Conservation (phyloP, 2,329 filamentous ascomycete genomes). For the Monosporascus sp. region DNA sequence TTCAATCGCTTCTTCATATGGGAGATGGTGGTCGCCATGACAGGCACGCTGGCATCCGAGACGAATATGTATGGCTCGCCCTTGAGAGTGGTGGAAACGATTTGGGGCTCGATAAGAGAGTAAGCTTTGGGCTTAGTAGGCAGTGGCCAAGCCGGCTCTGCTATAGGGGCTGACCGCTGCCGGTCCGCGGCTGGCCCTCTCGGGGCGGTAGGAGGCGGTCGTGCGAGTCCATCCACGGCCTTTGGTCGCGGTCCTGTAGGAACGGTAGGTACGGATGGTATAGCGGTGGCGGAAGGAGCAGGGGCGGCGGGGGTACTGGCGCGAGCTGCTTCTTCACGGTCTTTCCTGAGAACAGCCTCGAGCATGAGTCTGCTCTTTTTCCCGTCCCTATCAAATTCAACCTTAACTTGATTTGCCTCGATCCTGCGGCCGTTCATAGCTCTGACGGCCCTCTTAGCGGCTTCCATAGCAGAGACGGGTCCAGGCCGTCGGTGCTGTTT, state of each 20-base stretch:
- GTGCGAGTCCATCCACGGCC: conserved; percentile 40
- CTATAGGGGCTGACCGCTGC: conserved; percentile 24
- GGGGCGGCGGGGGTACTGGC: neutral
- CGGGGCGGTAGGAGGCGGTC: conserved; percentile 77
- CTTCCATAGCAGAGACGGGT: conserved; percentile 65
- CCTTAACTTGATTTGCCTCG: conserved; percentile 69
- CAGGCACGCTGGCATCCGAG: conserved; percentile 78
- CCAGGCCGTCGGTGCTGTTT: conserved; percentile 47
- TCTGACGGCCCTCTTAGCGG: conserved; percentile 74
- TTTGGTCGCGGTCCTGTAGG: conserved; percentile 27
- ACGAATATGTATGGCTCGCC: conserved; percentile 88
- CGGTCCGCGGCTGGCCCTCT: conserved; percentile 69
- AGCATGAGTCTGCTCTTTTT: conserved; percentile 75
- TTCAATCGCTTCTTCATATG: conserved; percentile 90
- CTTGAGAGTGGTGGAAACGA: conserved; percentile 64
- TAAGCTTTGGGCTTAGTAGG: conserved; percentile 43
- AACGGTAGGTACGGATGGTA: conserved; percentile 16
- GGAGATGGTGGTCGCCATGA: conserved; percentile 76
- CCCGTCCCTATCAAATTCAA: conserved; percentile 87
- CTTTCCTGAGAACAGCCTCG: conserved; percentile 65
- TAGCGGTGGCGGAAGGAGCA: conserved; percentile 16
- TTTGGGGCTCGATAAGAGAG: conserved; percentile 58
- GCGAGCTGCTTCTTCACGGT: conserved; percentile 52
- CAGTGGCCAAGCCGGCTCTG: conserved; percentile 31
- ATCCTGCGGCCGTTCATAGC: conserved; percentile 75